Conservation (phyloP, 441 rosid genomes). For the Erysimum pusillum region DNA sequence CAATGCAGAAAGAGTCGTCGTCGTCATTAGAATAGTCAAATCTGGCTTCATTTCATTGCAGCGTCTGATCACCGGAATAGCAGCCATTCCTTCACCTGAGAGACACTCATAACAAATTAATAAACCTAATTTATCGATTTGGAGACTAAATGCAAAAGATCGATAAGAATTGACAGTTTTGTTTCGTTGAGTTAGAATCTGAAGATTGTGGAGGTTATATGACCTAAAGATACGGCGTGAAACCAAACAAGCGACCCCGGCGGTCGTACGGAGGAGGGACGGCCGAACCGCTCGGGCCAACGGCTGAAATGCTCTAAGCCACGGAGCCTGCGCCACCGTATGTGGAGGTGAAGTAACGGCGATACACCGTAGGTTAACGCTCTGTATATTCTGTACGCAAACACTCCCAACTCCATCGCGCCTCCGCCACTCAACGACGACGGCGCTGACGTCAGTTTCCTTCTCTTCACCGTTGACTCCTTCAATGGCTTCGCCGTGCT, state of each 20-base stretch:
- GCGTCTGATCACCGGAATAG: conserved; percentile 77
- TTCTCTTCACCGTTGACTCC: conserved; percentile 13
- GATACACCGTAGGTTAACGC: conserved; percentile 66
- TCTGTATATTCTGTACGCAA: conserved; percentile 72
- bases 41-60: conserved; percentile 65
- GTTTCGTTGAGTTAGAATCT: not conserved
- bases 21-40: conserved; percentile 80
- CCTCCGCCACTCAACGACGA: conserved; percentile 43
- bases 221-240: conserved; percentile 94
- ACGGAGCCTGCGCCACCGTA: conserved; percentile 74
- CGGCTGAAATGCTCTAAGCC: conserved; percentile 80
- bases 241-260: conserved; percentile 87
- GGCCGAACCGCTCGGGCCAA: conserved; percentile 87
- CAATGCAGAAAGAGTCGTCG: conserved; percentile 83
- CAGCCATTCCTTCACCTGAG: conserved; percentile 95
- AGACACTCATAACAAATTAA: not conserved
- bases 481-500: not conserved
- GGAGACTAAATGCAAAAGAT: not conserved
- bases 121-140: not conserved
- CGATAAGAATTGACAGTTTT: not conserved
- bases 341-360: conserved; percentile 73
- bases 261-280: conserved; percentile 71
- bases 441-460: conserved; percentile 37
- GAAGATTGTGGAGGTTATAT: not conserved
- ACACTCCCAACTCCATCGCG: conserved; percentile 50